Base-by-base conservation (phyloP, 2,329 filamentous ascomycete species). In the Venturia aucupariae region DNA sequence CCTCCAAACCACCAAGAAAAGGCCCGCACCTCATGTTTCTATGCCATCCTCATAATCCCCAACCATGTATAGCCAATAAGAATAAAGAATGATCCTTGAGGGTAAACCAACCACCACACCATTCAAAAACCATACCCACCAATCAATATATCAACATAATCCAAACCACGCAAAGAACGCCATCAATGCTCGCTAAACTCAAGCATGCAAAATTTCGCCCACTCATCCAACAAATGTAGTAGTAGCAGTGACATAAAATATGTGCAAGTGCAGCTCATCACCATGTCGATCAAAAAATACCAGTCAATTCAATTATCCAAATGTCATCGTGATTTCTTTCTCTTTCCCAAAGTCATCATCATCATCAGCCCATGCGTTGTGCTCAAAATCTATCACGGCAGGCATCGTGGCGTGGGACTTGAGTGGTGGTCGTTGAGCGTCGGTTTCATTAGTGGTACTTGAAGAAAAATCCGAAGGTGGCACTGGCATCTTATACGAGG, bases 331-430 rank as follows among this genome's bases (percentile, higher is more conserved):
- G 46, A 81, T 72, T 66, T 80, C 78, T 68, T 75, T 75, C 70
- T 80, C 78, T 67, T 74, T 72, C 2, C 76, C 78, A 70, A 78
- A 80, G 39, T 77, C 75, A 0, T 79, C 78, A 60, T 76, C 74
- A n/a, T 79, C 78, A 59, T 79, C 77, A 3, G 73, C 76, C 78
- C 79, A 81, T 6, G 78, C 79, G 69, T 81, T 81, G 39, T 76
- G 74, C 24, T 75, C 73, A 24, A 66, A 35, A 22, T 54, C 51
- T 24, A 61, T 32, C 17, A 55, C 57, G 22, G 65, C 66, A 1
- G 73, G 70, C 42, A 72, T 72, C 1, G 76, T 76, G 30, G 68
- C 68, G 0, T 69, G 67, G 0, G 72, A 69, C 19, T 67, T 69
- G 30, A 75, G 63, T 19, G 64, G 24, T 17, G 65, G 61, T 1